phyloP scores from a whole-genome alignment of 225 moss, liverwort and hornwort species.

The Takakia lepidozioides region DNA sequence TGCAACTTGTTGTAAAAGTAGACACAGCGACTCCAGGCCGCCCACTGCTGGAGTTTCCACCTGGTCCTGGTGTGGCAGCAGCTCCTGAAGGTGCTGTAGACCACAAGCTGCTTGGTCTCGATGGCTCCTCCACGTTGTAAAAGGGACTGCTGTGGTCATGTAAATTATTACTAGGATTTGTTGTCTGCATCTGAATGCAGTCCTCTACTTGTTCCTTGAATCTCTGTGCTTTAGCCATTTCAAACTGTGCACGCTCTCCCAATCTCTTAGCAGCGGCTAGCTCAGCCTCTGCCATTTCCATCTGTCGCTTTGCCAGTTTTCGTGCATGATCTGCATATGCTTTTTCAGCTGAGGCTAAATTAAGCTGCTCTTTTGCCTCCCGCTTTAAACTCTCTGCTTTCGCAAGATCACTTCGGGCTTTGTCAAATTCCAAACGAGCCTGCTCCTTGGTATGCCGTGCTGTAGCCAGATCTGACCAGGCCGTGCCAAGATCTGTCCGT shows the following conservation, averaged over 20 bases:
- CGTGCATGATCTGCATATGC: slow-evolving; percentile 26
- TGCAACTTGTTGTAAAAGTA: too few relatives aligned
- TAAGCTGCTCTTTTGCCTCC: slow-evolving; percentile 37
- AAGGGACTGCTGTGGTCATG: too few relatives aligned
- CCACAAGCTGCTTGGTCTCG: too few relatives aligned
- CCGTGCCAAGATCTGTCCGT: slow-evolving; percentile 10
- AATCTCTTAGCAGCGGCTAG: slow-evolving; percentile 34
- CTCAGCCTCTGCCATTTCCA: slow-evolving; percentile 42
- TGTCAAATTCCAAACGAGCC: slow-evolving; percentile 24
- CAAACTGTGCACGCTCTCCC: slow-evolving; percentile 29
- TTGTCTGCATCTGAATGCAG: too few relatives aligned
- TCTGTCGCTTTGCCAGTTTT: slow-evolving; percentile 37
- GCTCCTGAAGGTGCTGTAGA: too few relatives aligned
- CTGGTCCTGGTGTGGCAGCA: too few relatives aligned
- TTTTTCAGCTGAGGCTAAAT: slow-evolving; percentile 31
- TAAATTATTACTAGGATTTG: too few relatives aligned
- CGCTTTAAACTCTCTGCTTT: slow-evolving; percentile 25
- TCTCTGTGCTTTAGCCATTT: too few relatives aligned
- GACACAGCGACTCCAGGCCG: too few relatives aligned
- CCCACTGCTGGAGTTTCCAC: too few relatives aligned
- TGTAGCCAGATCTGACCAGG: slow-evolving; percentile 33
- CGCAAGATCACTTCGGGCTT: slow-evolving; percentile 31
- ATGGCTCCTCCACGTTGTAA: too few relatives aligned
- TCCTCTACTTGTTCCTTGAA: too few relatives aligned
- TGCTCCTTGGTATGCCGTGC: slow-evolving; percentile 21